Conservation (phyloP, 2,329 filamentous ascomycete species). For the Trichophyton verrucosum region DNA sequence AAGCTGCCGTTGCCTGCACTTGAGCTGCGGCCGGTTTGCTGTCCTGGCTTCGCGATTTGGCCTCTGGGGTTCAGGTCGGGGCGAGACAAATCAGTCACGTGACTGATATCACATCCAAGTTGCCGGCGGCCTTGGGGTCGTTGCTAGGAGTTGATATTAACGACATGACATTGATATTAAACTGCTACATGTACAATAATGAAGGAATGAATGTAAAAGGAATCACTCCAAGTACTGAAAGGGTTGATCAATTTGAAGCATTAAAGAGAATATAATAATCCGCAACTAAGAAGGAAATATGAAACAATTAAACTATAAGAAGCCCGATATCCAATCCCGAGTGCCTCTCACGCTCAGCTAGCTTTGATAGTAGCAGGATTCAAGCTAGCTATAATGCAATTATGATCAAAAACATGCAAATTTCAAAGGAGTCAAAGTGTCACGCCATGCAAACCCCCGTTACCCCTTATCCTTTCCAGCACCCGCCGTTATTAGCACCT, state of each 20-base stretch:
- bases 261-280: background rate
- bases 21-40: background rate
- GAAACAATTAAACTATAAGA: background rate
- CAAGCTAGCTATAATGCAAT: background rate
- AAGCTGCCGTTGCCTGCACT: background rate
- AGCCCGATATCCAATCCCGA: background rate
- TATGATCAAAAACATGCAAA: background rate
- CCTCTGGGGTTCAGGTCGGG: background rate
- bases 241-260: background rate
- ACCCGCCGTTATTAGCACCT: background rate
- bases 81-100: background rate
- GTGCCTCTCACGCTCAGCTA: background rate
- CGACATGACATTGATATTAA: background rate
- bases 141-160: background rate
- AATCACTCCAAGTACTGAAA: background rate
- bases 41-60: background rate
- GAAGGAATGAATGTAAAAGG: background rate
- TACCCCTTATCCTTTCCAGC: background rate
- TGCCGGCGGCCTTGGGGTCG: too few species aligned
- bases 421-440: background rate
- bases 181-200: too few species aligned
- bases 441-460: background rate
- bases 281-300: background rate
- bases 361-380: background rate
- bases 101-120: background rate